Conservation (phyloP, 805 yeast species). For the Starmerella vaccinii region DNA sequence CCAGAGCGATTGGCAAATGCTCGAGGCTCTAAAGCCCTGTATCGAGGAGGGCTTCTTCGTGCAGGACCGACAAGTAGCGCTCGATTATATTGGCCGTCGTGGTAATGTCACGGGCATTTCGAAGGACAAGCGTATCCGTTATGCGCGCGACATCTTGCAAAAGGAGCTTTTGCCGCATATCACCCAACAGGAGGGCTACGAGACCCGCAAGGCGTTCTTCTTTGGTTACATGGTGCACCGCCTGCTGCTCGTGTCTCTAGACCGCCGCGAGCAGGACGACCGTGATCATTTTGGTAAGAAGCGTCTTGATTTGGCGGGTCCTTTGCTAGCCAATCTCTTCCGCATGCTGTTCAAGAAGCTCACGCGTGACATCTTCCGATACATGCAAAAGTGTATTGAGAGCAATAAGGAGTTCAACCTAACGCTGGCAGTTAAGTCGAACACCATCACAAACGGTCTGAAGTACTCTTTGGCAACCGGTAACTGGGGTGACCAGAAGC, state of each 20-base stretch:
- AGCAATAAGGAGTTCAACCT: slow-evolving; percentile 94
- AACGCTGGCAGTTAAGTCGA: slow-evolving; percentile 92
- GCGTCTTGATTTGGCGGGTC: slow-evolving; percentile 97
- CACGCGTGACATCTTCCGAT: slow-evolving; percentile 92
- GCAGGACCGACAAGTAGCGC: slow-evolving; percentile 95
- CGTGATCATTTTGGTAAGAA: slow-evolving; percentile 99
- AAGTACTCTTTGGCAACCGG: slow-evolving; percentile 98
- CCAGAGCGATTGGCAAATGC: slow-evolving; percentile 97
- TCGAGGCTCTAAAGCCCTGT: slow-evolving; percentile 97
- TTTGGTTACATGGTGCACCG: slow-evolving; percentile 97
- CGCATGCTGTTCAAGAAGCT: slow-evolving; percentile 86
- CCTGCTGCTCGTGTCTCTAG: slow-evolving; percentile 86
- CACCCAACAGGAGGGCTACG: slow-evolving; percentile 94
- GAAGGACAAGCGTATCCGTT: slow-evolving; percentile 95
- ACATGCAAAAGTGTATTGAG: slow-evolving; percentile 98
- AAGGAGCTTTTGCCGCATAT: slow-evolving; percentile 95
- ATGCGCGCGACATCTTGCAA: slow-evolving; percentile 92
- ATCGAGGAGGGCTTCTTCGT: slow-evolving; percentile 98
- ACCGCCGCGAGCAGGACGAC: slow-evolving; percentile 96
- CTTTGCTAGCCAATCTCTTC: slow-evolving; percentile 88
- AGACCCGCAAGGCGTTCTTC: slow-evolving; percentile 92
- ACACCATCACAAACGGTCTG: slow-evolving; percentile 93
- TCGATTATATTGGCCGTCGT: slow-evolving; percentile 97
- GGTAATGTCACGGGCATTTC: slow-evolving; percentile 93
- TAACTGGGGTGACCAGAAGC: slow-evolving; percentile 99